Conservation (phyloP, 1,284 basidiomycete genomes). For the Coriolopsis trogii region DNA sequence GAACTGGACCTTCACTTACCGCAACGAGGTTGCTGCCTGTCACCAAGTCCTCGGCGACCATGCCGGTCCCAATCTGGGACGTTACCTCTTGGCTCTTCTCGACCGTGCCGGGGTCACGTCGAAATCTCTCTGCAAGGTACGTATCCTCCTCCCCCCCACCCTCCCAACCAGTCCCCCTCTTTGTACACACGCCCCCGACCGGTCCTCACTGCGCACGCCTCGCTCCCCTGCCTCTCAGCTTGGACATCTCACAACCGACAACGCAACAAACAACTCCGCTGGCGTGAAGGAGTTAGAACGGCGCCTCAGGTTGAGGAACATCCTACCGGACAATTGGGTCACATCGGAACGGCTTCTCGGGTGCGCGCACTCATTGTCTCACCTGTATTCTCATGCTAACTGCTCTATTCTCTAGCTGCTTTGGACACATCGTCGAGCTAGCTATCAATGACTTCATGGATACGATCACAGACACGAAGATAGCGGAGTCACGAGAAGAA, state of each 20-base stretch:
- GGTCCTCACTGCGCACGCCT: no score
- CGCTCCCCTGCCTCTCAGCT: background rate
- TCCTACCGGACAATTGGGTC: background rate
- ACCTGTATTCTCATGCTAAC: background rate
- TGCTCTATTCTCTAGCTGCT: background rate
- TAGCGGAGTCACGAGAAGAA: background rate
- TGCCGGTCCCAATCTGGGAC: slow-evolving; percentile 30
- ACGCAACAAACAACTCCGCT: background rate
- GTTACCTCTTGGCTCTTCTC: slow-evolving; percentile 26
- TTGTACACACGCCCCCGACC: no score
- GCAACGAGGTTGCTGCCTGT: slow-evolving; percentile 27
- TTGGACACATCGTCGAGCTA: slow-evolving; percentile 5
- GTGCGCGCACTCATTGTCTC: background rate
- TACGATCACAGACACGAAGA: background rate
- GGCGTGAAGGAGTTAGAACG: no score
- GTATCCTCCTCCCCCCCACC: background rate
- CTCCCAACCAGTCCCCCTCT: background rate
- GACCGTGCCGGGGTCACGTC: slow-evolving; percentile 30
- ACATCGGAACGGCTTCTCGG: background rate
- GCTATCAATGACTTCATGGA: background rate
- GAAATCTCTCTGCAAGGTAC: slow-evolving; percentile 29
- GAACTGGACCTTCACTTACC: background rate
- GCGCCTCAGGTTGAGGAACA: background rate
- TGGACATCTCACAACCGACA: background rate
- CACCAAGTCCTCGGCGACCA: slow-evolving; percentile 28